Conservation (phyloP, 2,329 filamentous ascomycete species). For the Aaosphaeria pasadenensis region DNA sequence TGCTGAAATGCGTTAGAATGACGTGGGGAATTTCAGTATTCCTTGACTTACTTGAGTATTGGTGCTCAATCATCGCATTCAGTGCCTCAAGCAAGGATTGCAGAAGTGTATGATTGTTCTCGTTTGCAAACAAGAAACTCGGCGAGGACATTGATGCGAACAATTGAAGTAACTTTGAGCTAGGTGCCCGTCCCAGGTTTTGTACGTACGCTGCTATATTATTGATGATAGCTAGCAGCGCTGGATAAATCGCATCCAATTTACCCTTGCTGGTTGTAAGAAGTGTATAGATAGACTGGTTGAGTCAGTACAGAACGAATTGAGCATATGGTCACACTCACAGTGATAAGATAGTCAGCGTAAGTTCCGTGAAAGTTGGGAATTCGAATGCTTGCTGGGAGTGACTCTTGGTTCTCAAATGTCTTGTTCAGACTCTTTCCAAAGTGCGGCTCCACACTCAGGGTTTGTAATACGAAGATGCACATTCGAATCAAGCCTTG, state of each 20-base stretch:
- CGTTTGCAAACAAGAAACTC: constrained; percentile 87
- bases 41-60: constrained; percentile 65
- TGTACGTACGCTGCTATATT: constrained; percentile 87
- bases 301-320: constrained; percentile 20
- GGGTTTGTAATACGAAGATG: constrained; percentile 90
- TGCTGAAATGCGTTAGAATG: constrained; percentile 46
- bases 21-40: neutral
- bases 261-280: constrained; percentile 90
- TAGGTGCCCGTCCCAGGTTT: constrained; percentile 69
- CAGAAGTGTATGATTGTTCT: constrained; percentile 81
- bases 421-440: constrained; percentile 83
- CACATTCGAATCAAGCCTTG: constrained; percentile 96
- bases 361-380: constrained; percentile 85
- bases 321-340: constrained; percentile 41
- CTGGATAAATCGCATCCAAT: constrained; percentile 86
- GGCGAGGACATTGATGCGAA: constrained; percentile 92
- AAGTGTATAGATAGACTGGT: constrained; percentile 81
- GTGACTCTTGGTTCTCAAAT: constrained; percentile 84
- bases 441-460: constrained; percentile 91
- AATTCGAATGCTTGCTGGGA: constrained; percentile 79
- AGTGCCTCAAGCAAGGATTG: constrained; percentile 82
- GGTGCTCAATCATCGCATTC: constrained; percentile 85
- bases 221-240: constrained; percentile 86
- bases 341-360: constrained; percentile 88
- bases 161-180: constrained; percentile 80